Conservation (phyloP, 192 early-diverging fungal genomes). For the Coemansia sp. region DNA sequence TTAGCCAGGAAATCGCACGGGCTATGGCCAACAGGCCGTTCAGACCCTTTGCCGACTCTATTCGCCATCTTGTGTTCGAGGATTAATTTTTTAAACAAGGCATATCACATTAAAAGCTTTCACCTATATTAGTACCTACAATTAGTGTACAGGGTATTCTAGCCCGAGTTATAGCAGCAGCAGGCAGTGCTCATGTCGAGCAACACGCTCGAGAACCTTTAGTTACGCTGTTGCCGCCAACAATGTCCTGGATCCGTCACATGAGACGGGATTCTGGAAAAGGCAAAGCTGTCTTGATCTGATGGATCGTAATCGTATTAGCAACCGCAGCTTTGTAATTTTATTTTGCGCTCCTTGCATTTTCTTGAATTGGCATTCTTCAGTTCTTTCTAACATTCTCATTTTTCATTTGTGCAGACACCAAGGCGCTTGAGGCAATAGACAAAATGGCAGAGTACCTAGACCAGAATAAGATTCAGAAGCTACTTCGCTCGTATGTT, state of each 20-base stretch:
- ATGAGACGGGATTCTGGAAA: no score
- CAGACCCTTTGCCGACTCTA: background rate
- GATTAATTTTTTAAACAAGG: background rate
- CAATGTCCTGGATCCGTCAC: no score
- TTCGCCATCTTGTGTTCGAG: background rate
- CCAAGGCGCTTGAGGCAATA: background rate
- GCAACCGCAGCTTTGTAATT: background rate
- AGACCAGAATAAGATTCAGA: conserved; percentile 49
- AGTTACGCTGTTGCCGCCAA: no score
- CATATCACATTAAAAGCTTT: no score
- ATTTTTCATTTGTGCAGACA: background rate
- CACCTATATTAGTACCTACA: no score
- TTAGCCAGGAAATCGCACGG: background rate
- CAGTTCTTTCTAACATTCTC: background rate
- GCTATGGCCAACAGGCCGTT: background rate
- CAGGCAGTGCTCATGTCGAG: no score
- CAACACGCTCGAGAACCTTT: no score
- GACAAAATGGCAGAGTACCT: conserved; percentile 32
- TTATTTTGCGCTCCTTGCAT: background rate
- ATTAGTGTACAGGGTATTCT: no score
- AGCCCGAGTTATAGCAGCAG: no score
- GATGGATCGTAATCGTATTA: background rate
- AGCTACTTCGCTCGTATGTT: conserved; percentile 58
- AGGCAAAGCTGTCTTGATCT: background rate
- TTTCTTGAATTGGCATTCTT: background rate